Conservation (phyloP, 129 eudicot genomes). For the Daucus carota region DH1_v3.0 NC_030381.2:2615501-2616000, state of each 20-base stretch:
- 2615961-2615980: background rate
- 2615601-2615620: background rate
- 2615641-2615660: constrained; percentile 32
- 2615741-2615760: constrained; percentile 57
- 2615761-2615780: constrained; percentile 61
- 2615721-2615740: constrained; percentile 63
- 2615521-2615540: constrained; percentile 72
- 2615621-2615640: background rate
- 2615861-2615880: background rate
- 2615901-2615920: background rate
- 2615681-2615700: constrained; percentile 54
- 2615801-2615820: constrained; percentile 90
- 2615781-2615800: constrained; percentile 89
- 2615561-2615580: constrained; percentile 64
- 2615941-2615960: background rate
- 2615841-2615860: constrained; percentile 65
- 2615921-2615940: background rate
- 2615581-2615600: constrained; percentile 1
- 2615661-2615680: constrained; percentile 71
- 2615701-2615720: constrained; percentile 51
- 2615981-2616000: background rate
- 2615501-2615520: constrained; percentile 98
- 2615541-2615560: constrained; percentile 71
- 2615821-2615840: constrained; percentile 70
- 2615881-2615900: background rate